These are phyloP conservation scores for Aechmea fasciata DNA, from an alignment of 176 grass and related monocot species.

Conservation along the genomic window DNA sequence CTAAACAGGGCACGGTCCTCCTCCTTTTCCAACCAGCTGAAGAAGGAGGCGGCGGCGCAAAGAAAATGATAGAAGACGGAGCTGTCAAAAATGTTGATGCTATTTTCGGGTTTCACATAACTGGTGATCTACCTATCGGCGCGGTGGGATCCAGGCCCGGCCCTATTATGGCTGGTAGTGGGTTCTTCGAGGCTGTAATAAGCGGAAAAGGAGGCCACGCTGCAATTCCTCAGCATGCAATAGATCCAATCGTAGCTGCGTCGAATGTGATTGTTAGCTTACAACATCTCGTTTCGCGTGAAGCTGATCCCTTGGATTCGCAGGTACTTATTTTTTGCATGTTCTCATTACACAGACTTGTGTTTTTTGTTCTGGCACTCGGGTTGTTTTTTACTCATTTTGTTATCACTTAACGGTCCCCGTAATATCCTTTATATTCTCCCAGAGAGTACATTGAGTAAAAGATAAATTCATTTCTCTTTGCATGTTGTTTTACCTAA, in stretches of 20 bases:
- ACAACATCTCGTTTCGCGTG: slow-evolving; percentile 87
- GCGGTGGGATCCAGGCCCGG: slow-evolving; percentile 51
- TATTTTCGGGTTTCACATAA: slow-evolving; percentile 77
- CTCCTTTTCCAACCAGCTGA: slow-evolving; percentile 93
- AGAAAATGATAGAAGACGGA: slow-evolving; percentile 88
- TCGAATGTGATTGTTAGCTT: slow-evolving; percentile 94
- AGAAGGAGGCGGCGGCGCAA: slow-evolving; percentile 70
- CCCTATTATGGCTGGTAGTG: slow-evolving; percentile 81
- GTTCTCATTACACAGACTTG: background rate
- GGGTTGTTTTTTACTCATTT: background rate
- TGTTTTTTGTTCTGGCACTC: background rate
- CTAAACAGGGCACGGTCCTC: slow-evolving; percentile 57
- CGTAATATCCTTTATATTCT: too few relatives aligned
- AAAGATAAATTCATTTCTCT: background rate
- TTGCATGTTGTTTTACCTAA: background rate
- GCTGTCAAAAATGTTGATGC: slow-evolving; percentile 64
- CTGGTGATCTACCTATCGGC: slow-evolving; percentile 41
- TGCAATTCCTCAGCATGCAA: slow-evolving; percentile 89
- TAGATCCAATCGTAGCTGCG: slow-evolving; percentile 91
- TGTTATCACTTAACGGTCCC: background rate
- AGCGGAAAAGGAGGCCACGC: slow-evolving; percentile 89
- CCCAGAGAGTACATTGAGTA: background rate
- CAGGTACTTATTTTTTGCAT: slow-evolving; percentile 37
- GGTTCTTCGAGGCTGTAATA: slow-evolving; percentile 87
- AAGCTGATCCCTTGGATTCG: slow-evolving; percentile 93